phyloP scores from a whole-genome alignment of 1,284 basidiomycete species.

The Ceratobasidium sp. region DNA sequence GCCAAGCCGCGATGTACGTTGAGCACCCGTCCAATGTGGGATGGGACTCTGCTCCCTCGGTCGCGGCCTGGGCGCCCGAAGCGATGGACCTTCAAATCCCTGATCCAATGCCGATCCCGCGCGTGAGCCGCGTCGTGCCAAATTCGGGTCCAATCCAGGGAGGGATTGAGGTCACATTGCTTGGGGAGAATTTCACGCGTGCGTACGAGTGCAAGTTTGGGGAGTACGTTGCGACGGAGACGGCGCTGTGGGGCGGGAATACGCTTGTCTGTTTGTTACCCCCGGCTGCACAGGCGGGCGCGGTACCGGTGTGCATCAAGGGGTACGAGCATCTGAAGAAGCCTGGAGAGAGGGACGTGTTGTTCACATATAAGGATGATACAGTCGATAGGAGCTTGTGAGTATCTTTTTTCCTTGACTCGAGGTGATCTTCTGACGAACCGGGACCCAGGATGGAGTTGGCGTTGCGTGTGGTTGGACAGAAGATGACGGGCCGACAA shows the following conservation, averaged over 20 bases:
- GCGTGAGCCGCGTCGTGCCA: slow-evolving; percentile 74
- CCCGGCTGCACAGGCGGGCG: slow-evolving; percentile 83
- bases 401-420: slow-evolving; percentile 57
- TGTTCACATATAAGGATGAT: slow-evolving; percentile 93
- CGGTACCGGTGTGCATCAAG: slow-evolving; percentile 91
- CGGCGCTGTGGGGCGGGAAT: slow-evolving; percentile 93
- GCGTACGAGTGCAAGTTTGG: slow-evolving; percentile 88
- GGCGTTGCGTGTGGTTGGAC: slow-evolving; percentile 92
- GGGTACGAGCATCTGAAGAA: slow-evolving; percentile 61
- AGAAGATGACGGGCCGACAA: slow-evolving; percentile 96
- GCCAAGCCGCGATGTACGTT: slow-evolving; percentile 33
- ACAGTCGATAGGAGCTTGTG: slow-evolving; percentile 84
- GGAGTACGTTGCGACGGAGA: slow-evolving; percentile 83
- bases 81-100: slow-evolving; percentile 50
- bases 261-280: slow-evolving; percentile 95
- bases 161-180: slow-evolving; percentile 94
- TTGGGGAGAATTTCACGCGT: slow-evolving; percentile 85
- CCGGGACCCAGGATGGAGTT: slow-evolving; percentile 77
- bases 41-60: slow-evolving; percentile 1
- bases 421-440: background rate
- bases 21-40: slow-evolving; percentile 14
- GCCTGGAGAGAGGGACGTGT: slow-evolving; percentile 61
- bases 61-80: slow-evolving; percentile 51
- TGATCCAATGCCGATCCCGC: slow-evolving; percentile 59
- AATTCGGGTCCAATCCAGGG: slow-evolving; percentile 92